Evolutionary conservation across 2,329 filamentous ascomycete genomes (phyloP).

Genomic region (Fulvia fulva): DNA sequence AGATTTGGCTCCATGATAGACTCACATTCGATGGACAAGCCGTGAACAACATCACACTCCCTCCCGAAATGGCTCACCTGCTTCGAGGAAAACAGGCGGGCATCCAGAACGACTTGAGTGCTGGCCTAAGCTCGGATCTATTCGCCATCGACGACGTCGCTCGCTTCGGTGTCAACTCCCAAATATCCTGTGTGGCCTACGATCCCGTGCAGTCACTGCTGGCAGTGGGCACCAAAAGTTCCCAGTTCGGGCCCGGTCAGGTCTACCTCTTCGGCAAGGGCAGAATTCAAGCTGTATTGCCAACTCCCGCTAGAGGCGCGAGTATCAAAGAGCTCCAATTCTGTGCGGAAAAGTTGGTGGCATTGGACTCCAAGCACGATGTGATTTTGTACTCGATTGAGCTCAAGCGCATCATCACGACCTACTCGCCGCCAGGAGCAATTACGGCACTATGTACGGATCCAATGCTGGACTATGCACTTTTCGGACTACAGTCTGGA

Average conservation of each 20-base stretch:
- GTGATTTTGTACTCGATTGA: constrained; percentile 78
- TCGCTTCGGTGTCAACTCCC: constrained; percentile 68
- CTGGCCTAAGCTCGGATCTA: constrained; percentile 69
- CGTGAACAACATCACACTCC: neutral
- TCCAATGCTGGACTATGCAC: constrained; percentile 87
- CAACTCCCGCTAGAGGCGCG: constrained; percentile 61
- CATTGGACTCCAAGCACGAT: constrained; percentile 81
- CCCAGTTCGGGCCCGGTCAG: constrained; percentile 77
- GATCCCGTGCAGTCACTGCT: constrained; percentile 91
- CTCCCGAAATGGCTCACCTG: constrained; percentile 70
- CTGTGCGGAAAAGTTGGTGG: constrained; percentile 78
- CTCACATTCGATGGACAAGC: neutral
- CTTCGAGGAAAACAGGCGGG: constrained; percentile 89
- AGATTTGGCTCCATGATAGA: neutral
- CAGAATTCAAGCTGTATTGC: constrained; percentile 71
- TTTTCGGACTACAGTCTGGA: constrained; percentile 64
- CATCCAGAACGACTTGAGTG: constrained; percentile 85
- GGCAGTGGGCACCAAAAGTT: constrained; percentile 85
- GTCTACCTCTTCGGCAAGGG: constrained; percentile 85
- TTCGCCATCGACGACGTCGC: constrained; percentile 79
- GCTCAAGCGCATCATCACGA: constrained; percentile 61
- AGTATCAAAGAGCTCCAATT: constrained; percentile 79
- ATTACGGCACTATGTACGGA: constrained; percentile 75
- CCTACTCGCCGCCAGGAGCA: constrained; percentile 71
- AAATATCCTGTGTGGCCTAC: constrained; percentile 75